Base-by-base conservation (phyloP, 371 early-diverging fungal genomes). In the Rhizopus sp. region DNA sequence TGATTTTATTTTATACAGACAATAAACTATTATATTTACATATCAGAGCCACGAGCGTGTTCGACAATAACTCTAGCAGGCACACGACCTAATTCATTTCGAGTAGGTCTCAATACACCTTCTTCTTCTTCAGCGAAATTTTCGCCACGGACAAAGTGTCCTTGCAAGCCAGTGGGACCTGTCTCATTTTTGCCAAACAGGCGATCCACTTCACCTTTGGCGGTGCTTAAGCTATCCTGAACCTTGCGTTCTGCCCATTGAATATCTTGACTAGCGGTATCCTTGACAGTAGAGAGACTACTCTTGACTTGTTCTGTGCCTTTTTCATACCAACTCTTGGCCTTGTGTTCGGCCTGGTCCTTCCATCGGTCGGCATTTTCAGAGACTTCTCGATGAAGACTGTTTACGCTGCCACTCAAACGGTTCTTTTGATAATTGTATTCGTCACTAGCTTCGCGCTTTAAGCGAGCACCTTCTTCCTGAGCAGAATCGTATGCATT, bases 111-210 rank as follows among this genome's bases (percentile, higher is more conserved):
- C 39, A 70, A 49, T 12, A 57, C 48, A 30, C 63, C 71, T 16
- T 58, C 64, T 50, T 70, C 71, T 23, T 63, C 71, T 47, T 66
- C 67, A 41, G 71, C 71, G 55, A 57, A 70, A 12, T 56, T 55
- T 51, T 70, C 67, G 45, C 71, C 67, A 13, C 71, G 66, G 13
- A 44, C 31, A 15, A 69, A 56, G 30, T 55, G 53, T 4, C 50
- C 67, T n/a, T 57, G 38, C 23, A 57, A 17, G 15, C 23, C 31
- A 41, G n/a, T 30, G 4, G 39, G 45, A 8, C 50, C 50, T 3
- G 17, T 16, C 1, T 54, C 33, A 1, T 55, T 54, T 23, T 29
- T 30, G 32, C 45, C 45, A 5, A 63, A 44, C 13, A 61, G 42
- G 32, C 51, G 61, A 38, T 52, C 42, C 13, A 63, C 53, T 42